A percentile compares a stretch with the other conserved stretches of the same genome.
Conservation (phyloP, 305 asterid genomes). For the Solanum hybrid region DNA sequence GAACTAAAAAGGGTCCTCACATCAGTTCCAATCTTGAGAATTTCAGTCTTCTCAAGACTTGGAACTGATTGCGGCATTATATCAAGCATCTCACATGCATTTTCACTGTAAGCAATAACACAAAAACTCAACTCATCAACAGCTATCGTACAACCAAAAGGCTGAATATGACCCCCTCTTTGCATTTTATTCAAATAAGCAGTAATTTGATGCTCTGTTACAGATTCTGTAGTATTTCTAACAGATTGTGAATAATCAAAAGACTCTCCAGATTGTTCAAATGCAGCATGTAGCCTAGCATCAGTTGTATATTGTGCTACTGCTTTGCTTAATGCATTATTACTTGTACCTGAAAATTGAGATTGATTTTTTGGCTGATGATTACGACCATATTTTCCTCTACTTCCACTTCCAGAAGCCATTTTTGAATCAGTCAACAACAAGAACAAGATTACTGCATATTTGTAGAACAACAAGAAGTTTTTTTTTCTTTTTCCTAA, state of each 20-base stretch:
- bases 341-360: slow-evolving; percentile 6
- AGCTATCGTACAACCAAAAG: slow-evolving; percentile 12
- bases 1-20: slow-evolving; percentile 13
- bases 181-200: slow-evolving; percentile 9
- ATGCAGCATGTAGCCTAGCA: slow-evolving; percentile 16
- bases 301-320: slow-evolving; percentile 17
- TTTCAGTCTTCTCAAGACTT: background rate
- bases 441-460: background rate
- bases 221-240: background rate
- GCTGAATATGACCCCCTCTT: slow-evolving; percentile 16
- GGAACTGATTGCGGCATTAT: slow-evolving; percentile 9
- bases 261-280: slow-evolving; percentile 13
- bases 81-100: slow-evolving; percentile 14
- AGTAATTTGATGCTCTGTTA: slow-evolving; percentile 9
- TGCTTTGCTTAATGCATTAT: slow-evolving; percentile 11
- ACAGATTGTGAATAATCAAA: slow-evolving; percentile 14
- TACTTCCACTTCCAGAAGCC: background rate
- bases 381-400: background rate
- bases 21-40: slow-evolving; percentile 12
- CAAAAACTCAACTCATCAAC: slow-evolving; percentile 4
- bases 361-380: background rate
- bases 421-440: background rate
- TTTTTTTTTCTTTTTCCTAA: background rate
- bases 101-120: slow-evolving; percentile 14
- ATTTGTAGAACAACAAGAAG: background rate